Evolutionary conservation across 371 early-diverging fungal species (phyloP).

Genomic region (Amoeboaphelidium protococcarum): DNA sequence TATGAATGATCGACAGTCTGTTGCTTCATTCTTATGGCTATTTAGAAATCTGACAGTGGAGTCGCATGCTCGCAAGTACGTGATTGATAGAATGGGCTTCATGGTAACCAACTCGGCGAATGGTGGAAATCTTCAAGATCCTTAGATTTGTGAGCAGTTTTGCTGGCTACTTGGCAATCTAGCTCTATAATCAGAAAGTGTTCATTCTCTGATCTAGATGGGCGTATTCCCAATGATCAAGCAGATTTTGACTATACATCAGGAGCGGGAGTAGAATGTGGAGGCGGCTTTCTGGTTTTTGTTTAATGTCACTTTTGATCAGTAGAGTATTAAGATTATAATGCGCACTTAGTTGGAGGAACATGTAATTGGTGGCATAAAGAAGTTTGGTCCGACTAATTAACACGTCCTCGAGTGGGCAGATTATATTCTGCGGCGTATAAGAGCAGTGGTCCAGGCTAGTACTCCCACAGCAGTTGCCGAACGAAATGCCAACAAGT

Average conservation of each 20-base stretch:
- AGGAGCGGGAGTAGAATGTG: not conserved
- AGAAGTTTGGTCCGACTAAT: not conserved
- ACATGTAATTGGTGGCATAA: not conserved
- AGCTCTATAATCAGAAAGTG: too few species aligned
- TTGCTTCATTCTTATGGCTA: not conserved
- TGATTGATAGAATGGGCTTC: not conserved
- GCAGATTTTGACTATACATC: not conserved
- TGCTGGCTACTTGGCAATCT: not conserved
- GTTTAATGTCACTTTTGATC: not conserved
- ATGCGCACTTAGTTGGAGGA: not conserved
- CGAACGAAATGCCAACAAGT: not conserved
- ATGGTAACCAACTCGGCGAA: not conserved
- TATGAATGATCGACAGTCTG: not conserved
- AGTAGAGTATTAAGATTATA: not conserved
- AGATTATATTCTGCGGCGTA: not conserved
- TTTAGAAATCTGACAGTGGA: not conserved
- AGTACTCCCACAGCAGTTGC: not conserved
- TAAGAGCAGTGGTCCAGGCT: not conserved
- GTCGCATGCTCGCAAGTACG: not conserved
- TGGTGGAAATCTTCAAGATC: not conserved
- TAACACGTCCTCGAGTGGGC: not conserved
- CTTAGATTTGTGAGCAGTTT: not conserved
- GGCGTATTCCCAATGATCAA: not conserved
- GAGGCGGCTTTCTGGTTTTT: not conserved
- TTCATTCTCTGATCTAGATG: too few species aligned